Percentiles rank a stretch among this genome's conserved stretches.
These are phyloP conservation scores for Tuber melanosporum DNA, from an alignment of 495 filamentous ascomycete species.

Conservation along the genomic window DNA sequence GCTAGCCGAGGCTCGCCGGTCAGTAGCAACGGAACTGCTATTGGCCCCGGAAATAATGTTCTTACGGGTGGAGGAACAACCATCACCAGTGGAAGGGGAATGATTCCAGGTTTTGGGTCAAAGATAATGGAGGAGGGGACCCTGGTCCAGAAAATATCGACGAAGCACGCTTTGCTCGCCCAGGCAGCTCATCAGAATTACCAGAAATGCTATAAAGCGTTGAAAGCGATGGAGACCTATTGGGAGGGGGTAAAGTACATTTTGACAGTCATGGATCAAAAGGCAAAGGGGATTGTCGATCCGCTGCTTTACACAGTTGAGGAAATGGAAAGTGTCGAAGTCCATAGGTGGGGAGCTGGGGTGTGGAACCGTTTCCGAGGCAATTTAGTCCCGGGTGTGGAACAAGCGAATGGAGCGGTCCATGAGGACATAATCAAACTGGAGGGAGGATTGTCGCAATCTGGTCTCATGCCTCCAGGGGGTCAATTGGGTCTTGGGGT, in stretches of 20 bases:
- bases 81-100: slow-evolving; percentile 12
- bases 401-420: neutral
- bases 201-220: slow-evolving; percentile 70
- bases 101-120: slow-evolving; percentile 12
- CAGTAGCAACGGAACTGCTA: slow-evolving; percentile 16
- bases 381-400: neutral
- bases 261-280: slow-evolving; percentile 75
- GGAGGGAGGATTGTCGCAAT: slow-evolving; percentile 23
- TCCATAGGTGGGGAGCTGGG: slow-evolving; percentile 35
- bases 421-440: slow-evolving; percentile 17
- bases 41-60: neutral
- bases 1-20: slow-evolving; percentile 12
- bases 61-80: neutral
- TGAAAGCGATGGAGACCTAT: slow-evolving; percentile 67
- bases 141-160: slow-evolving; percentile 14
- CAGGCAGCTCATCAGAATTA: slow-evolving; percentile 73
- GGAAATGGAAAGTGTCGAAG: slow-evolving; percentile 63
- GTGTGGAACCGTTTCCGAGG: slow-evolving; percentile 31
- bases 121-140: slow-evolving; percentile 22
- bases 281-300: slow-evolving; percentile 75
- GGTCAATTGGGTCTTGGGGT: slow-evolving; percentile 35
- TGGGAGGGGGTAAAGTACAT: slow-evolving; percentile 87
- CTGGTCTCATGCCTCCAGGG: slow-evolving; percentile 26
- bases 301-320: slow-evolving; percentile 70
- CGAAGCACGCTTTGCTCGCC: slow-evolving; percentile 64